Evolutionary conservation across 805 yeast genomes (phyloP), one percentile per base, ranked within the genome.

Genomic region (Allodekkera sacchari): DNA sequence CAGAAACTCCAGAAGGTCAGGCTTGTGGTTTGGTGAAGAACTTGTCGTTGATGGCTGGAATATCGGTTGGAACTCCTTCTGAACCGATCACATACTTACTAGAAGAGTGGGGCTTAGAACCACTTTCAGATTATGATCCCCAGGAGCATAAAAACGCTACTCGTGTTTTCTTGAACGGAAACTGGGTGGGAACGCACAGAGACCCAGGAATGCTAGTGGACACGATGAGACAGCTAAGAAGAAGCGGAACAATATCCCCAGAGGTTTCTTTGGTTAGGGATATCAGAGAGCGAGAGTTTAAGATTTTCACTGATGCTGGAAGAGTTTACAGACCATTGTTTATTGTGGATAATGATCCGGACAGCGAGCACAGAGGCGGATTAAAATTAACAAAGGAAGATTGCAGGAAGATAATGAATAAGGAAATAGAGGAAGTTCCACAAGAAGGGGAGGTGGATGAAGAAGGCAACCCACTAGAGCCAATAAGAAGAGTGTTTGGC

Each of bases 1-100:
- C 99, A 16, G 99, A 92, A 62, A 92, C 99, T 12, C 99, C 99
- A 3, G 99, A 92, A 68, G 99, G 99, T 53, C 99, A 92, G 66
- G 98, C 99, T 22, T 92, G 99, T 82, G 99, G 99, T 53, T 70
- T 92, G 59, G 98, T 92, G 34, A 92, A 92, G 67, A 92, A 92
- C 61, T 68, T 92, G 55, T 88, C 97, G 1, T 66, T 92, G 45
- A 88, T 92, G 97, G 77, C 97, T 1, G 87, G 96, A 68, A 87
- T 92, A 32, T 89, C 98, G 18, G 98, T 92, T 42, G 98, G 99
- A 57, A 74, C 95, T 6, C 84, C 94, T n/a, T 84, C 96, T 25
- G 94, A 85, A 54, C 96, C 96, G 22, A 89, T 92, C 52, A 71
- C 82, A 41, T 83, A 83, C 53, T 82, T 88, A 61, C 69, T 92